phyloP scores from a whole-genome alignment of 164 flowering plant genomes.

The Tinospora cordifolia region DNA sequence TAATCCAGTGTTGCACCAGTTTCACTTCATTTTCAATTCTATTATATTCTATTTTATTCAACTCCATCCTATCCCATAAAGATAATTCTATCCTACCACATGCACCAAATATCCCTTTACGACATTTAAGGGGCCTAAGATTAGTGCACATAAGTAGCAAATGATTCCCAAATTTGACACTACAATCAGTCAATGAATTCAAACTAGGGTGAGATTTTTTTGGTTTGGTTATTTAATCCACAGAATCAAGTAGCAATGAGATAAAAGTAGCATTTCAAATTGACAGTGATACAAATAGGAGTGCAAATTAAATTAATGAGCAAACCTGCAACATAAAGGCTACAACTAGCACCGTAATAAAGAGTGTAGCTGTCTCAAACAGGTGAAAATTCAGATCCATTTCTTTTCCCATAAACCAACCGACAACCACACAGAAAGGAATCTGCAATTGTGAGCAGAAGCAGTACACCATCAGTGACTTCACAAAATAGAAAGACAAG shows the following conservation, averaged over 20 bases:
- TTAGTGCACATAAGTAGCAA: background rate
- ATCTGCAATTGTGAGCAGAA: conserved; percentile 37
- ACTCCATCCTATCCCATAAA: too few species aligned
- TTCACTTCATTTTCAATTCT: too few species aligned
- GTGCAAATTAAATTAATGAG: background rate
- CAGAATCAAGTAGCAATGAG: background rate
- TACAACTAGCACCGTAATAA: conserved; percentile 62
- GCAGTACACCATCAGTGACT: background rate
- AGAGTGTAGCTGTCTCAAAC: conserved; percentile 70
- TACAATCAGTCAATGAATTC: background rate
- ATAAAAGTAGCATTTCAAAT: background rate
- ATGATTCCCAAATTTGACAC: background rate
- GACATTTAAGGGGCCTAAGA: background rate
- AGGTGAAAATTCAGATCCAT: conserved; percentile 76
- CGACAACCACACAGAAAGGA: conserved; percentile 72
- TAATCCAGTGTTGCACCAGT: too few species aligned
- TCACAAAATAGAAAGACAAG: background rate
- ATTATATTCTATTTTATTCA: too few species aligned
- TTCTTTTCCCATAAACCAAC: conserved; percentile 56
- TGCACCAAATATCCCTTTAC: too few species aligned
- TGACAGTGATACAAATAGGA: background rate
- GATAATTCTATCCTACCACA: too few species aligned
- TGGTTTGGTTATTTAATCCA: background rate
- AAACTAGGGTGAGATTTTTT: background rate
- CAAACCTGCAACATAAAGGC: conserved; percentile 74